Conservation (phyloP, 164 flowering plant species). For the Euptelea pleiosperma region DNA sequence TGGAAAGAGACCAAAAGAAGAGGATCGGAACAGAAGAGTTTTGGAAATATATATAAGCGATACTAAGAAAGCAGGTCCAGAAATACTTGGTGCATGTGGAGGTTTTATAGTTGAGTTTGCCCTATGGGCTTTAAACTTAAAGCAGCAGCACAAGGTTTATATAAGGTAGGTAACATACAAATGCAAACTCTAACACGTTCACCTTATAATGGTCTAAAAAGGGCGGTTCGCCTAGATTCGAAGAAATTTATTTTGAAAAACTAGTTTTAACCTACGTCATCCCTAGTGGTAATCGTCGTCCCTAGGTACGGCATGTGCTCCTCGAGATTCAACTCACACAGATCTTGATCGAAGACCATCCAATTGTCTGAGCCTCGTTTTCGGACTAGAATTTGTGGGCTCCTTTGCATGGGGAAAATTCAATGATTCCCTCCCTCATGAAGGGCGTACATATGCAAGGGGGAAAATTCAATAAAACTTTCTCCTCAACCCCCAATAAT, state of each 20-base stretch:
- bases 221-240: neutral
- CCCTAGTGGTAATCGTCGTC: too few species aligned
- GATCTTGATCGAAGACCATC: too few species aligned
- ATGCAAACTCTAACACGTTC: too few species aligned
- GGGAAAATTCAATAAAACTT: too few species aligned
- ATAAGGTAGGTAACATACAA: neutral
- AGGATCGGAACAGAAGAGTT: neutral
- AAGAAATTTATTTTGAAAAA: too few species aligned
- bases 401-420: neutral
- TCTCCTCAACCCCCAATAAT: too few species aligned
- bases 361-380: neutral
- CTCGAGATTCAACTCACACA: neutral
- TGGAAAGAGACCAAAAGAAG: too few species aligned
- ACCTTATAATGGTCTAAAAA: neutral
- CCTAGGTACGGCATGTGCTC: too few species aligned
- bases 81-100: too few species aligned
- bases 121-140: neutral
- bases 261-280: too few species aligned
- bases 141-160: slow-evolving; percentile 10
- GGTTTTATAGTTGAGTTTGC: slow-evolving; percentile 10
- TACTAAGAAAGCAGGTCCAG: neutral
- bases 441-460: neutral
- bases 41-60: neutral
- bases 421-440: neutral
- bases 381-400: neutral